Conservation (phyloP, 2,329 filamentous ascomycete genomes). For the Penicillium freii region DNA sequence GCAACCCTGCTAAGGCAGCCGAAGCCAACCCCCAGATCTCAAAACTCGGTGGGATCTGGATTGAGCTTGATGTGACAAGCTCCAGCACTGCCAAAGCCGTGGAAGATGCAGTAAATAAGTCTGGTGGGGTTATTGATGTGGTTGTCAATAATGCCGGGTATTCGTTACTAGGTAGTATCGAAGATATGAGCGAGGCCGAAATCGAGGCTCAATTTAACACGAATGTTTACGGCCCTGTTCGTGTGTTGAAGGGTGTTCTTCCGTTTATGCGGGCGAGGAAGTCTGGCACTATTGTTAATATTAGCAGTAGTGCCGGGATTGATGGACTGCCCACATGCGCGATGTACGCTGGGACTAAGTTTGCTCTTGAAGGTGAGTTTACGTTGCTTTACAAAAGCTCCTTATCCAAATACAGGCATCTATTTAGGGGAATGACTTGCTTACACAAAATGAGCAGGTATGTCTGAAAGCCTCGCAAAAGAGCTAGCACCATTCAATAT, state of each 20-base stretch:
- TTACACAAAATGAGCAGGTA: not conserved
- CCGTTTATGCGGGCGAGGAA: not conserved
- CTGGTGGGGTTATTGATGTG: not conserved
- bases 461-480: not conserved
- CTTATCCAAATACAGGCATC: not conserved
- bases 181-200: not conserved
- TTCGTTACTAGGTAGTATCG: not conserved
- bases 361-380: not conserved
- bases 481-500: not conserved
- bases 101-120: not conserved
- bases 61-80: not conserved
- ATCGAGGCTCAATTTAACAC: not conserved
- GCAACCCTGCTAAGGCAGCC: too few species aligned
- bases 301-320: not conserved
- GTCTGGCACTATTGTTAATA: not conserved
- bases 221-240: not conserved
- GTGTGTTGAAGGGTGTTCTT: not conserved
- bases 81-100: not conserved
- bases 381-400: not conserved
- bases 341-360: not conserved
- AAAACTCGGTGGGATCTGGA: not conserved
- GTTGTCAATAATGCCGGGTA: not conserved
- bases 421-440: not conserved
- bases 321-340: not conserved
- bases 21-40: not conserved